Base-by-base conservation (phyloP, 2,329 filamentous ascomycete species). In the Aspergillus flavus region DNA sequence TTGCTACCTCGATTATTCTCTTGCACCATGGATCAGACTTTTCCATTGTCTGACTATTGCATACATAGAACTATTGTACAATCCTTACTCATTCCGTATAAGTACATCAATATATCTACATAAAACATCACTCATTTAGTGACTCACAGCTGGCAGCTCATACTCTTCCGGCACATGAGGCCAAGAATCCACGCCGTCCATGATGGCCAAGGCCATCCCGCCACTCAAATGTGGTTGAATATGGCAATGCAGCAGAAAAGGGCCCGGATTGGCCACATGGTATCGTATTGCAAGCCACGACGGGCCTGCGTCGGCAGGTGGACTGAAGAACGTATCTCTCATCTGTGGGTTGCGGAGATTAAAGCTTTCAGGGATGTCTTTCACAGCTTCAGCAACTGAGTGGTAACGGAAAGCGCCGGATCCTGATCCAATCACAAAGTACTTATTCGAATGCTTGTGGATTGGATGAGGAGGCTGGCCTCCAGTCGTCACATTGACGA, bases 361-460 rank as follows among this genome's bases (percentile, higher is more conserved):
- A 76, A 90, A 89, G 10, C 73, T 77, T 4, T 79, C 73, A 0
- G 86, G 86, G 0, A 78, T 75, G 4, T 77, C 79, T 19, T 75
- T 71, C 3, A 80, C 77, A 0, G 87, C 87, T 60, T 87, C 84
- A 0, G 80, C 84, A 0, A 89, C 84, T 0, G 80, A 81, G 2
- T 70, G 71, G 78, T 83, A 89, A 6, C 73, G 81, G 66, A 86
- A 90, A 1, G 68, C 63, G 0, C 85, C 85, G 0, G 66, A 70
- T 1, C 87, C 87, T 0, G 75, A 64, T 0, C 87, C 88, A 26
- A 90, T 81, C 26, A 83, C 75, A 66, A 82, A 89, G 75, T 84
- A 86, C 71, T 87, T 87, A 70, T 84, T 86, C 48, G 85, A 84
- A 74, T 90, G 88, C 77, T 89, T 89, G 79, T 90, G 88, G 59